phyloP scores from a whole-genome alignment of 192 early-diverging fungal species.

The Lunasporangiospora selenospora region DNA sequence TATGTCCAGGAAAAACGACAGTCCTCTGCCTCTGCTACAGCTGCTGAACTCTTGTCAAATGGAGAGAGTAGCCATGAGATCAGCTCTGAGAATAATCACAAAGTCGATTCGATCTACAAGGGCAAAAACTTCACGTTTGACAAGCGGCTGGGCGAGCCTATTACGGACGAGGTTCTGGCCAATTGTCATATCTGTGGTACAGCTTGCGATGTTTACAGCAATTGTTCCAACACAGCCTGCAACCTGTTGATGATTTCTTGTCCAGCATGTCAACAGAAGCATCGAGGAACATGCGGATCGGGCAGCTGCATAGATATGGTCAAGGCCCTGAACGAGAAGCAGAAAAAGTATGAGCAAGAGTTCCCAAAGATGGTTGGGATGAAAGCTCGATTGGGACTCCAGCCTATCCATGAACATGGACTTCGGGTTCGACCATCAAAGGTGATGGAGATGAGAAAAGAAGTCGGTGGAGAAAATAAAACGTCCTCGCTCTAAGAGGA shows the following conservation, averaged over 20 bases:
- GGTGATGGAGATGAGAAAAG: constrained; percentile 27
- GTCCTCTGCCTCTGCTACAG: no score
- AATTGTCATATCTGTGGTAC: constrained; percentile 75
- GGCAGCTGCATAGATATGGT: constrained; percentile 56
- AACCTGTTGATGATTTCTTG: constrained; percentile 79
- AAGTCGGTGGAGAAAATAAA: no score
- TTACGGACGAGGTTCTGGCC: constrained; percentile 69
- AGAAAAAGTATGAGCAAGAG: constrained; percentile 22
- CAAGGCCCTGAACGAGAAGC: constrained; percentile 29
- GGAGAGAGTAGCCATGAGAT: no score
- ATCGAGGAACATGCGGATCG: constrained; percentile 58
- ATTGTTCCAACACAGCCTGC: constrained; percentile 75
- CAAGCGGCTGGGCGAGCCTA: constrained; percentile 73
- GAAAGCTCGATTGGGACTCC: constrained; percentile 32
- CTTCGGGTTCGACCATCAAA: constrained; percentile 26
- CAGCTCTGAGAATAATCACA: no score
- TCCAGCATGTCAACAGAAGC: constrained; percentile 53
- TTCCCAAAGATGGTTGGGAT: constrained; percentile 29
- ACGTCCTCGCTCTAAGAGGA: no score
- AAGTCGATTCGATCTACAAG: constrained; percentile 60
- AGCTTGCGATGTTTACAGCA: constrained; percentile 68
- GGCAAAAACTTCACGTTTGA: constrained; percentile 89
- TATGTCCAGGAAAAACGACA: constrained; percentile 53
- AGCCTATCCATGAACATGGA: constrained; percentile 34
- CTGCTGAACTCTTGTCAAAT: no score